These are phyloP conservation scores for Erucastrum elatum DNA, from an alignment of 345 rosid species.

Conservation along the genomic window DNA sequence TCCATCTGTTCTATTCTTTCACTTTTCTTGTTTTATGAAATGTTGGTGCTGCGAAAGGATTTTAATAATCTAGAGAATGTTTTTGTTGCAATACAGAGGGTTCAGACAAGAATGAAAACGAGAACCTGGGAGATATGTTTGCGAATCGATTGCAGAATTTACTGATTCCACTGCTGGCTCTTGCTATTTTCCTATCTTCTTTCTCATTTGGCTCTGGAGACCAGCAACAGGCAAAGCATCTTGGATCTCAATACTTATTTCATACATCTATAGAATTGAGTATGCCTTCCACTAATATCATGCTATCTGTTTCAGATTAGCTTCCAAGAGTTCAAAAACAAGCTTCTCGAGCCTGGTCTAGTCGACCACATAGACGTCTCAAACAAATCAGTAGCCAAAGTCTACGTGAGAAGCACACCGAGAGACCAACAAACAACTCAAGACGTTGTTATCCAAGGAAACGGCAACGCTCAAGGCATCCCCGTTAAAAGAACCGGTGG, in stretches of 20 bases:
- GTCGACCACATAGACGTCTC: slow-evolving; percentile 90
- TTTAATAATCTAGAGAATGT: not conserved
- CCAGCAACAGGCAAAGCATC: slow-evolving; percentile 61
- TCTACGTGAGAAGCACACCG: slow-evolving; percentile 61
- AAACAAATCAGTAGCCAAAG: slow-evolving; percentile 88
- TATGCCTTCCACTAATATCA: not conserved
- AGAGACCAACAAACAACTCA: slow-evolving; percentile 45
- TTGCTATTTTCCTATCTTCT: slow-evolving; percentile 53
- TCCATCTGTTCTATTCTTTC: not conserved
- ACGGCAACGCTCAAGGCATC: slow-evolving; percentile 30
- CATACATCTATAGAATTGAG: not conserved
- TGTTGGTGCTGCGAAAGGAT: slow-evolving; percentile 10
- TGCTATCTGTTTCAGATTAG: slow-evolving; percentile 60
- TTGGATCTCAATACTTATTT: not conserved
- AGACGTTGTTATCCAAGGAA: slow-evolving; percentile 42
- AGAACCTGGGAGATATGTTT: slow-evolving; percentile 52
- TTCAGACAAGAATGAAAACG: slow-evolving; percentile 57
- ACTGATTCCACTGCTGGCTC: slow-evolving; percentile 54
- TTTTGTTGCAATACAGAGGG: slow-evolving; percentile 57
- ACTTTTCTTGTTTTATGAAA: not conserved
- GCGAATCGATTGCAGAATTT: slow-evolving; percentile 53
- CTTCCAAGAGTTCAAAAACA: slow-evolving; percentile 95
- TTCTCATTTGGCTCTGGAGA: slow-evolving; percentile 53
- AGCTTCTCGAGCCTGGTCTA: slow-evolving; percentile 85
- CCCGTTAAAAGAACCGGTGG: slow-evolving; percentile 53